Percentiles rank a stretch among this genome's conserved stretches.
phyloP scores from a whole-genome alignment of 192 early-diverging fungal species.

The Haplosporangium gracile region DNA sequence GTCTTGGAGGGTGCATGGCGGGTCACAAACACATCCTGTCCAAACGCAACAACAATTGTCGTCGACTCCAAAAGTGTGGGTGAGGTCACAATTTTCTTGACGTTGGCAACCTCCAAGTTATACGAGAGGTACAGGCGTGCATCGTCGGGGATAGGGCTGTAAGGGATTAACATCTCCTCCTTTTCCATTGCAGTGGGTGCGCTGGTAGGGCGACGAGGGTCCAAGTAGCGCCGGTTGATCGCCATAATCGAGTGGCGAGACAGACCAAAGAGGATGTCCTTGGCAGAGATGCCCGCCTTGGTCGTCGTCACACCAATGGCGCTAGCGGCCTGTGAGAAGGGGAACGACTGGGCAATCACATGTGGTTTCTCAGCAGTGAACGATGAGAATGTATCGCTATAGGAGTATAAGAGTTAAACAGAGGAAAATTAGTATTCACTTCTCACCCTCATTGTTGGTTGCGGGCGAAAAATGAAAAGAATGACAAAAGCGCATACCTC shows the following conservation, averaged over 20 bases:
- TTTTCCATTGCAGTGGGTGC: slow-evolving; percentile 84
- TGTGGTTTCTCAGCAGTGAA: slow-evolving; percentile 75
- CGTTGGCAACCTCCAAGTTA: slow-evolving; percentile 72
- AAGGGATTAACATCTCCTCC: slow-evolving; percentile 89
- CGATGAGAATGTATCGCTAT: slow-evolving; percentile 81
- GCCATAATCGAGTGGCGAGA: slow-evolving; percentile 59
- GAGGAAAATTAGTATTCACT: background rate
- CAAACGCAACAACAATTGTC: slow-evolving; percentile 88
- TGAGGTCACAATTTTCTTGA: slow-evolving; percentile 75
- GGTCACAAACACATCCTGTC: slow-evolving; percentile 92
- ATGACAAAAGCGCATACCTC: slow-evolving; percentile 58
- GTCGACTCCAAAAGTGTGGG: slow-evolving; percentile 95
- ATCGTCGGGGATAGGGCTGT: slow-evolving; percentile 82
- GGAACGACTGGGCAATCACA: slow-evolving; percentile 82
- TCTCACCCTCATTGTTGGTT: background rate
- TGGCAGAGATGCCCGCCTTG: slow-evolving; percentile 84
- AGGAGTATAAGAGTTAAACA: background rate
- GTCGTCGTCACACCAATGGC: slow-evolving; percentile 91
- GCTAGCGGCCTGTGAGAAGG: slow-evolving; percentile 78
- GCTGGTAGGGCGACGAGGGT: slow-evolving; percentile 82
- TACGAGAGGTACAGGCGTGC: slow-evolving; percentile 85
- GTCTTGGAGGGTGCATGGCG: slow-evolving; percentile 86
- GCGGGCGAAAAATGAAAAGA: slow-evolving; percentile 4
- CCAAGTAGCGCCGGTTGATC: slow-evolving; percentile 80
- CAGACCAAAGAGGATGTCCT: slow-evolving; percentile 79